A percentile compares a stretch with the other conserved stretches of the same genome.
phyloP scores from a whole-genome alignment of 2,329 filamentous ascomycete species.

The Hansfordia pulvinata region DNA sequence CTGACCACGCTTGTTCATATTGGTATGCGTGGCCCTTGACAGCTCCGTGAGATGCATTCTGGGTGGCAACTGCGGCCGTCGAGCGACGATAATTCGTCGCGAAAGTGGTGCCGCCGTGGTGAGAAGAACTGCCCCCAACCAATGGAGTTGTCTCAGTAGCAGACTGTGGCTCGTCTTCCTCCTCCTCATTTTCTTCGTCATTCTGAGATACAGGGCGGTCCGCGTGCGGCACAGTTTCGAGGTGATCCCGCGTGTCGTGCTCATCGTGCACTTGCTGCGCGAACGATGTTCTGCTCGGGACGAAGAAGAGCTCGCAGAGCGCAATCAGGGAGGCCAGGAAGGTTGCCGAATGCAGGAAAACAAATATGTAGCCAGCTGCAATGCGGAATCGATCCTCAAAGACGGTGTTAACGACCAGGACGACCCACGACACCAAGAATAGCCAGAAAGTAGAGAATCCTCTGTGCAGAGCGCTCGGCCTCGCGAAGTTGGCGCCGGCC shows the following conservation, averaged over 20 bases:
- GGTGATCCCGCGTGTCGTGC: constrained; percentile 26
- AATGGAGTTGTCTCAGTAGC: constrained; percentile 65
- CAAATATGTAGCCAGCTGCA: constrained; percentile 65
- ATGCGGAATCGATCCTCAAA: constrained; percentile 66
- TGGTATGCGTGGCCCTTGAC: constrained; percentile 33
- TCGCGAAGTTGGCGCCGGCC: constrained; percentile 56
- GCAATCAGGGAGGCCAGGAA: constrained; percentile 65
- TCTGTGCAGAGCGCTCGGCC: constrained; percentile 77
- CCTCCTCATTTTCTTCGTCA: constrained; percentile 13
- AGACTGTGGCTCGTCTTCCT: constrained; percentile 34
- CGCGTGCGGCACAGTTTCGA: constrained; percentile 11
- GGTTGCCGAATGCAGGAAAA: constrained; percentile 65
- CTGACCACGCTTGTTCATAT: constrained; percentile 78
- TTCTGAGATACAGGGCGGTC: constrained; percentile 8
- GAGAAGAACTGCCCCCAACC: constrained; percentile 57
- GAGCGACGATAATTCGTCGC: constrained; percentile 41
- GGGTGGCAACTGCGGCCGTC: constrained; percentile 20
- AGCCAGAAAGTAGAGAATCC: constrained; percentile 76
- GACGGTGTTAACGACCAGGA: constrained; percentile 61
- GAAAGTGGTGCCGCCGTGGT: constrained; percentile 44
- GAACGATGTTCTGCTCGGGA: constrained; percentile 60
- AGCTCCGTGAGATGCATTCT: constrained; percentile 13
- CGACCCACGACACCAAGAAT: constrained; percentile 58
- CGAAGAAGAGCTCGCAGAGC: constrained; percentile 66
- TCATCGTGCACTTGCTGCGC: constrained; percentile 41